Percentiles rank a stretch among this genome's conserved stretches.
phyloP scores from a whole-genome alignment of 2,329 filamentous ascomycete species.

The Penicillium sp. region DNA sequence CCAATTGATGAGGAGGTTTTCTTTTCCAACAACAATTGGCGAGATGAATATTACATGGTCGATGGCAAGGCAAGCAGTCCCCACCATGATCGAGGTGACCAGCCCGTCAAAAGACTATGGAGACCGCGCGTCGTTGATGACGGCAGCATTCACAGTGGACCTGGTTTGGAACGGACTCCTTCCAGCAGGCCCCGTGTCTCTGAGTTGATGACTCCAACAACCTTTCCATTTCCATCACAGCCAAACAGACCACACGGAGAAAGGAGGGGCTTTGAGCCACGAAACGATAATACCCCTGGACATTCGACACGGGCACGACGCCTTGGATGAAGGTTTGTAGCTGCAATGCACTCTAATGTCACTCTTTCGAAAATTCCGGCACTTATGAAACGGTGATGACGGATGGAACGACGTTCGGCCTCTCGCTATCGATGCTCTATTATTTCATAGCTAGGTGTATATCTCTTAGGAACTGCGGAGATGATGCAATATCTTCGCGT shows the following conservation, averaged over 20 bases:
- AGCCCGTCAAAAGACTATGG: slow-evolving; percentile 20
- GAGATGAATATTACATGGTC: slow-evolving; percentile 28
- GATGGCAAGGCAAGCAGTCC: slow-evolving; percentile 26
- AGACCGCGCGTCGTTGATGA: slow-evolving; percentile 12
- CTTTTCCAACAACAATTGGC: slow-evolving; percentile 11
- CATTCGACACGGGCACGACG: slow-evolving; percentile 2
- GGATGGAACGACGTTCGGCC: not conserved
- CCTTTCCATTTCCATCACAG: not conserved
- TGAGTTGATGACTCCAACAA: slow-evolving; percentile 11
- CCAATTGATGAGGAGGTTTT: slow-evolving; percentile 22
- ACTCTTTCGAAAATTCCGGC: not conserved
- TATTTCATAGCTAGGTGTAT: slow-evolving; percentile 8
- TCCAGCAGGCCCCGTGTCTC: slow-evolving; percentile 17
- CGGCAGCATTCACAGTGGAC: slow-evolving; percentile 19
- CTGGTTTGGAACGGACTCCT: slow-evolving; percentile 17
- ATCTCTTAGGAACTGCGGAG: slow-evolving; percentile 2
- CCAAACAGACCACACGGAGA: not conserved
- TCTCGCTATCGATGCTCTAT: not conserved
- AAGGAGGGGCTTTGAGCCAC: not conserved
- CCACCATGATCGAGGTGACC: slow-evolving; percentile 23
- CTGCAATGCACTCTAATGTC: not conserved
- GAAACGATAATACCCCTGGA: not conserved
- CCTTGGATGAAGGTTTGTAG: not conserved
- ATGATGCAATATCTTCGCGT: not conserved
- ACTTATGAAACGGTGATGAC: not conserved